Evolutionary conservation across 176 grass and related monocot species (phyloP).

Genomic region (Leersia perrieri): DNA sequence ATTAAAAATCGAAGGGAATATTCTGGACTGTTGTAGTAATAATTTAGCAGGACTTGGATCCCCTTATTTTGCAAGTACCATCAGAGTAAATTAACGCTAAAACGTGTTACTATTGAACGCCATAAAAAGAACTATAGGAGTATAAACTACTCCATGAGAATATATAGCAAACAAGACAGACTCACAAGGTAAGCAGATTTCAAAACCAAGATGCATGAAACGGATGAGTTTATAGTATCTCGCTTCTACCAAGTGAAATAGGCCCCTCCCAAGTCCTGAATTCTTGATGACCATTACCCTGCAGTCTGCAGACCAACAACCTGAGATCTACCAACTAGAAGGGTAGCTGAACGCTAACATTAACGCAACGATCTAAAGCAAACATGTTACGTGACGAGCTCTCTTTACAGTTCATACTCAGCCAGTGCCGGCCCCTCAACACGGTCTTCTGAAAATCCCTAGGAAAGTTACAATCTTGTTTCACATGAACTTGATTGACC

Average conservation of each 20-base stretch:
- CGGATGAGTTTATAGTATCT: conserved; percentile 8
- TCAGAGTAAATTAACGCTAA: too few species aligned
- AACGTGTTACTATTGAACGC: too few species aligned
- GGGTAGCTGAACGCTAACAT: conserved; percentile 10
- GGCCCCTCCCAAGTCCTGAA: background rate
- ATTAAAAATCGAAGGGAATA: too few species aligned
- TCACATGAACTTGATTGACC: background rate
- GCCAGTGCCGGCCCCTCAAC: background rate
- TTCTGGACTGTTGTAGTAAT: too few species aligned
- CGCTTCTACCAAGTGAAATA: background rate
- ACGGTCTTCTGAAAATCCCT: background rate
- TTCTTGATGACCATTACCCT: background rate
- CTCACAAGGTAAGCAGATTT: too few species aligned
- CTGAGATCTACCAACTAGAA: background rate
- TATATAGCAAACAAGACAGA: too few species aligned
- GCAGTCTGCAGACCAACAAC: background rate
- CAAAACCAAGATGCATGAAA: background rate
- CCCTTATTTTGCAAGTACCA: too few species aligned
- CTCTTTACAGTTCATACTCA: conserved; percentile 21
- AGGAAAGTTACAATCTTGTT: background rate
- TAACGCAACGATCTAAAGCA: background rate
- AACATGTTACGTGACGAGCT: background rate
- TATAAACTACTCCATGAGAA: too few species aligned
- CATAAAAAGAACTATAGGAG: too few species aligned
- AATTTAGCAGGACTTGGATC: too few species aligned